Base-by-base conservation (phyloP, 73 alveolate species). In the Paramecium sonneborni region DNA sequence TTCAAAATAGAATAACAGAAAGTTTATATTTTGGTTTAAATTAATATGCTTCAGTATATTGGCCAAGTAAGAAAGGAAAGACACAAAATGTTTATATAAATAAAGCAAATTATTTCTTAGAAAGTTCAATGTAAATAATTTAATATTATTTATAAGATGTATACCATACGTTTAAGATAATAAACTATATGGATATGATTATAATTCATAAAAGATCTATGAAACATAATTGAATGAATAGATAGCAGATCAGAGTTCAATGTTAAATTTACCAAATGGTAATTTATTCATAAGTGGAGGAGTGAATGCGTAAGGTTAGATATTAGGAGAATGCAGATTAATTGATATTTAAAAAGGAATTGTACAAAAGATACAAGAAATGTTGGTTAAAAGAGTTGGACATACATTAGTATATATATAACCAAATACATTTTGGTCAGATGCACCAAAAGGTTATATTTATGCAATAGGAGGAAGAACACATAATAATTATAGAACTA, bases 381-480 rank as follows among this genome's bases (percentile, higher is more conserved):
- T 79, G 90, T 23, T 26, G 21, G 74, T 46, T 11, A 79, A 79
- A 44, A 79, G 90, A 79, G 43, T 79, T 0, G 90, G 90, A 20
- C 90, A 79, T 79, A 24, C 90, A 6, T 44, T 79, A 12, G 69
- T 79, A 41, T 79, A 79, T 44, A 34, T 79, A 3, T 39, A 32
- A 8, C 90, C 90, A 44, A 30, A 21, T 8, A 41, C 44, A 43
- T 39, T 46, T 39, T 39, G 44, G 41, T 39, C 90, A 15, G 69
- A 79, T 41, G 69, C 44, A 46, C 69, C 44, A 5, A 43, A 79
- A 41, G 90, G 90, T 4, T 79, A 79, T 44, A 44, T 79, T 24
- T 79, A 79, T 79, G 69, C 76, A 5, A 79, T 79, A 10, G 90
- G 90, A 43, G 90, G 90, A 43, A 79, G 76, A 24, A 79, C 90